Evolutionary conservation across 768 basidiomycete species (phyloP).

Genomic region (Mycena filopes): DNA sequence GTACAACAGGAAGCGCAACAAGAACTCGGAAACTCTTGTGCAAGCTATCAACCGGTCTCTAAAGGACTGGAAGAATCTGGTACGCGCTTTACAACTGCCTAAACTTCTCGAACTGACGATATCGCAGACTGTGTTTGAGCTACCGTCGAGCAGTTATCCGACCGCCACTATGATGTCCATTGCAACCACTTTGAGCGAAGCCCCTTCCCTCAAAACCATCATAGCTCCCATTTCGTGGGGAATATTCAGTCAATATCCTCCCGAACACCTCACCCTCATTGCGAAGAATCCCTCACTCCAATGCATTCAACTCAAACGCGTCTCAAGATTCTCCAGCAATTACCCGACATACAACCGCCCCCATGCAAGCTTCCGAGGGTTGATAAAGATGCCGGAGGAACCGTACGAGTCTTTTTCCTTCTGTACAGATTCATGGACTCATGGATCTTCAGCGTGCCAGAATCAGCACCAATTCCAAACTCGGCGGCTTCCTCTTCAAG

Average conservation of each 20-base stretch:
- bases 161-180: not conserved
- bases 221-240: not conserved
- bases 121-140: slow-evolving; percentile 12
- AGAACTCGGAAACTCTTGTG: not conserved
- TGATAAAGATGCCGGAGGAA: slow-evolving; percentile 12
- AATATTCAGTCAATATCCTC: not conserved
- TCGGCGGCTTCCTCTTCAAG: not conserved
- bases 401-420: not conserved
- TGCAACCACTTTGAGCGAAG: not conserved
- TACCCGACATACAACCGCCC: no score
- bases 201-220: slow-evolving; percentile 10
- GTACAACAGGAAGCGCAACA: not conserved
- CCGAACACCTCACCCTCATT: not conserved
- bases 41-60: slow-evolving; percentile 1
- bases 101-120: not conserved
- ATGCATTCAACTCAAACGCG: slow-evolving; percentile 15
- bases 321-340: no score
- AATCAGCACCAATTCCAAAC: not conserved
- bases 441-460: slow-evolving; percentile 3
- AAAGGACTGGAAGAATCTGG: slow-evolving; percentile 22
- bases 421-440: not conserved
- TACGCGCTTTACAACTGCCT: not conserved
- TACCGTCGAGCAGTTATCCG: not conserved
- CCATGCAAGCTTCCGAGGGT: slow-evolving; percentile 20
- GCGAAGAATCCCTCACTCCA: slow-evolving; percentile 17